Percentiles rank a stretch among this genome's conserved stretches.
These are phyloP conservation scores for Calonectria naviculata DNA, from an alignment of 2,329 filamentous ascomycete genomes.

Conservation along the genomic window DNA sequence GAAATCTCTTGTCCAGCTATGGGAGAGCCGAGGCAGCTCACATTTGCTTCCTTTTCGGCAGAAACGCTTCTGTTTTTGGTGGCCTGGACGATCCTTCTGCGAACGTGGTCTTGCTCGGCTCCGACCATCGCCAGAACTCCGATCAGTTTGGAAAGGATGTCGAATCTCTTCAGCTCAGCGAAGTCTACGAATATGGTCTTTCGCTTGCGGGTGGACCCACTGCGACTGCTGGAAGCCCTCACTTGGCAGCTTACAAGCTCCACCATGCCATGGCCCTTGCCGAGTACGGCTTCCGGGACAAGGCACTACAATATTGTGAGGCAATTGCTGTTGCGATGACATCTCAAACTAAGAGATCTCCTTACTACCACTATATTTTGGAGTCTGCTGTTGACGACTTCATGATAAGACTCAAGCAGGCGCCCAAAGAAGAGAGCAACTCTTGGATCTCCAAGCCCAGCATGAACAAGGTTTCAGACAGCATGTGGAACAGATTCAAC, in stretches of 20 bases:
- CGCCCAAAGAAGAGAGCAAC: conserved; percentile 81
- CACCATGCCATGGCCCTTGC: conserved; percentile 87
- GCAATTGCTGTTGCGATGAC: conserved; percentile 80
- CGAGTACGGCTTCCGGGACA: conserved; percentile 82
- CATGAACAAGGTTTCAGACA: conserved; percentile 94
- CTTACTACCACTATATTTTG: conserved; percentile 84
- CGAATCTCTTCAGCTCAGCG: conserved; percentile 91
- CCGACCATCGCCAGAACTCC: conserved; percentile 79
- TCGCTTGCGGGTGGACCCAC: conserved; percentile 72
- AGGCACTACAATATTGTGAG: conserved; percentile 93
- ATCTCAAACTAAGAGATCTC: conserved; percentile 83
- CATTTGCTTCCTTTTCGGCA: conserved; percentile 91
- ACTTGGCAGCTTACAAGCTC: conserved; percentile 91
- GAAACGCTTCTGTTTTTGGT: conserved; percentile 76
- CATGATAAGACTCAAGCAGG: conserved; percentile 83
- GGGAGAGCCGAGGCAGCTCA: conserved; percentile 92
- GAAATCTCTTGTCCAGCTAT: conserved; percentile 85
- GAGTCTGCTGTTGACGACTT: conserved; percentile 86
- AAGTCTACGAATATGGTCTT: conserved; percentile 92
- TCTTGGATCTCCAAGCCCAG: conserved; percentile 96
- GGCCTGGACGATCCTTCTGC: conserved; percentile 85
- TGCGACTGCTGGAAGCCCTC: conserved; percentile 72
- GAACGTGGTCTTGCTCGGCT: conserved; percentile 86
- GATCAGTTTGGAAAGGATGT: conserved; percentile 82
- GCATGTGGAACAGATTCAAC: conserved; percentile 92